A percentile compares a stretch with the other conserved stretches of the same genome.
These are phyloP conservation scores for Tricholoma sp. DNA, from an alignment of 768 basidiomycete species.

Conservation along the genomic window DNA sequence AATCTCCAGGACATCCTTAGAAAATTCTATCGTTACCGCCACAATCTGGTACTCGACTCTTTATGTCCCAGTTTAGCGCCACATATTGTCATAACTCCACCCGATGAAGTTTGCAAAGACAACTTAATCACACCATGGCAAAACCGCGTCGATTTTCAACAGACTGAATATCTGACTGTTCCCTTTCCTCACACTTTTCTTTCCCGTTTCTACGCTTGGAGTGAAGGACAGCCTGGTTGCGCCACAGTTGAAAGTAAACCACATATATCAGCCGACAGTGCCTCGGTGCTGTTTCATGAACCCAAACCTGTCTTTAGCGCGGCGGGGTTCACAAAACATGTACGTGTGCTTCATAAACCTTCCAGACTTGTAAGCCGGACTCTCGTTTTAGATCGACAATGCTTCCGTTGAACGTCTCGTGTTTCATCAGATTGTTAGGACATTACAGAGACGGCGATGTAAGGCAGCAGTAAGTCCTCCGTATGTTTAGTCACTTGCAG, in stretches of 20 bases:
- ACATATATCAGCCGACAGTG: neutral
- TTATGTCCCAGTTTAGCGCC: conserved; percentile 32
- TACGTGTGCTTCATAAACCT: conserved; percentile 12
- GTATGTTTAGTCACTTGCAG: conserved; percentile 2
- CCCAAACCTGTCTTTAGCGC: conserved; percentile 24
- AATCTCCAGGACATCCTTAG: conserved; percentile 22
- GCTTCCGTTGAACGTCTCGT: conserved; percentile 11
- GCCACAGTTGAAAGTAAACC: neutral
- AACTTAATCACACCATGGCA: conserved; percentile 23
- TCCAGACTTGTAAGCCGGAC: neutral
- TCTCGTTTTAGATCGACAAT: conserved; percentile 14
- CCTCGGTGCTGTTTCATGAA: neutral
- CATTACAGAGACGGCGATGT: conserved; percentile 30
- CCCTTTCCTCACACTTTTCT: conserved; percentile 19
- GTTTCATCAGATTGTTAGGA: conserved; percentile 15
- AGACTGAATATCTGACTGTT: conserved; percentile 27
- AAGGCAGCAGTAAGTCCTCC: conserved; percentile 33
- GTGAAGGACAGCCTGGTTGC: neutral
- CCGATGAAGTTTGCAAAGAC: conserved; percentile 32
- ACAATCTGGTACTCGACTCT: conserved; percentile 43
- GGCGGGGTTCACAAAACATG: conserved; percentile 24
- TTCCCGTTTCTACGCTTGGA: conserved; percentile 2
- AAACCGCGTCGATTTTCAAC: conserved; percentile 34
- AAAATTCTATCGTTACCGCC: conserved; percentile 18
- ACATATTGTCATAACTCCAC: conserved; percentile 51